These are phyloP conservation scores for Malus orientalis DNA, from an alignment of 306 rosid species.

Conservation along the genomic window DNA sequence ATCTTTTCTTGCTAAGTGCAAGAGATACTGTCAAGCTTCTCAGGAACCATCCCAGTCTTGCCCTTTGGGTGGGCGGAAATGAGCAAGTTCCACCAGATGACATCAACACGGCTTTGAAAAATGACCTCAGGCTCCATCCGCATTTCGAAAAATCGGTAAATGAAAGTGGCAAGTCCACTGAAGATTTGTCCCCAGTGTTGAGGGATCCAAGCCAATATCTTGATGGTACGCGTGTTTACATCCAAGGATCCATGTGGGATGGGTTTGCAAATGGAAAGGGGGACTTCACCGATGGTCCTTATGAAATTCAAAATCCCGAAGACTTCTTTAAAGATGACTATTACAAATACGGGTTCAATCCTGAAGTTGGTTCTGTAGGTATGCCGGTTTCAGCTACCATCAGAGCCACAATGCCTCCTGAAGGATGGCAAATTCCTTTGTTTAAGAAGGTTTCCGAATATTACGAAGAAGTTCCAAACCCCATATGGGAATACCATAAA, in stretches of 20 bases:
- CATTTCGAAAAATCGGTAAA: slow-evolving; percentile 26
- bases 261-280: slow-evolving; percentile 94
- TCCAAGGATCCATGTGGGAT: slow-evolving; percentile 90
- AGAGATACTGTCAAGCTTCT: slow-evolving; percentile 93
- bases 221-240: slow-evolving; percentile 81
- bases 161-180: slow-evolving; percentile 24
- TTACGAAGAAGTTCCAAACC: slow-evolving; percentile 85
- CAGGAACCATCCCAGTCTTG: slow-evolving; percentile 93
- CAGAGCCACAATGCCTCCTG: slow-evolving; percentile 84
- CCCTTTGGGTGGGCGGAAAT: slow-evolving; percentile 97
- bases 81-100: slow-evolving; percentile 89
- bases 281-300: slow-evolving; percentile 80
- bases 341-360: slow-evolving; percentile 78
- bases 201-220: slow-evolving; percentile 79
- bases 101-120: slow-evolving; percentile 60
- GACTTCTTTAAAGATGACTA: slow-evolving; percentile 54
- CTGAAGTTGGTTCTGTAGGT: slow-evolving; percentile 93
- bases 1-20: slow-evolving; percentile 83
- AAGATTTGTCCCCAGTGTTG: slow-evolving; percentile 7
- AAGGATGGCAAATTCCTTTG: slow-evolving; percentile 85
- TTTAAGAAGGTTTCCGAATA: slow-evolving; percentile 57
- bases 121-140: slow-evolving; percentile 76
- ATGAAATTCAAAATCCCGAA: slow-evolving; percentile 89
- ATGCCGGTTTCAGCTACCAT: slow-evolving; percentile 90
- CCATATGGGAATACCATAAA: slow-evolving; percentile 90